phyloP scores from a whole-genome alignment of 2,329 filamentous ascomycete genomes.

The Fonsecaea multimorphosa region DNA sequence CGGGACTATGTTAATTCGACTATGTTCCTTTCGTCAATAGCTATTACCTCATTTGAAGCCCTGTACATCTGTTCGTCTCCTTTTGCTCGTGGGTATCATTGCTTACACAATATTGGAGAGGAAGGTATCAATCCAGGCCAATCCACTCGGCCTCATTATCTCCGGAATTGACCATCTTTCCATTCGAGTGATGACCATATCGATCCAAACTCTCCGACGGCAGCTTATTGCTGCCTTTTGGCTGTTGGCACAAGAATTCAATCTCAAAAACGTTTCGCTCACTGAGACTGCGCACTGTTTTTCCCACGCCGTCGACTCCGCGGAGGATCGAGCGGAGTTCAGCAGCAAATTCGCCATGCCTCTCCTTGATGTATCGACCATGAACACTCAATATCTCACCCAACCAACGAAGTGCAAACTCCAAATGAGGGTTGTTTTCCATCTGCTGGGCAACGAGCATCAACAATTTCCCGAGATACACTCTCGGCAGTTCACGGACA shows the following conservation, averaged over 20 bases:
- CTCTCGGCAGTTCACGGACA: constrained; percentile 76
- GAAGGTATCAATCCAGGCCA: constrained; percentile 31
- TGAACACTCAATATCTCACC: constrained; percentile 80
- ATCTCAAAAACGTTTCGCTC: constrained; percentile 44
- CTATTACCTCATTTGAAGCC: background rate
- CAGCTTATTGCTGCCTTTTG: constrained; percentile 10
- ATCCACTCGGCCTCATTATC: constrained; percentile 36
- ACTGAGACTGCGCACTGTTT: constrained; percentile 43
- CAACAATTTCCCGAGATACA: constrained; percentile 84
- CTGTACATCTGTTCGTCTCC: background rate
- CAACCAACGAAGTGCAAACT: constrained; percentile 94
- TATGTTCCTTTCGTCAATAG: background rate
- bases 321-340: constrained; percentile 84
- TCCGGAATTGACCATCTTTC: constrained; percentile 17
- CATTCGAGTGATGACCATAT: constrained; percentile 13
- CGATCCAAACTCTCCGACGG: background rate
- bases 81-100: constrained; percentile 2
- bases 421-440: constrained; percentile 88
- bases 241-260: constrained; percentile 38
- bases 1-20: background rate
- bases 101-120: background rate
- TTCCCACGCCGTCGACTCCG: constrained; percentile 72
- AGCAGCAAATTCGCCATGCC: constrained; percentile 77
- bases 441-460: constrained; percentile 87
- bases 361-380: constrained; percentile 82